Evolutionary conservation across 441 rosid genomes (phyloP).

Genomic region (Daphne laureola): DNA sequence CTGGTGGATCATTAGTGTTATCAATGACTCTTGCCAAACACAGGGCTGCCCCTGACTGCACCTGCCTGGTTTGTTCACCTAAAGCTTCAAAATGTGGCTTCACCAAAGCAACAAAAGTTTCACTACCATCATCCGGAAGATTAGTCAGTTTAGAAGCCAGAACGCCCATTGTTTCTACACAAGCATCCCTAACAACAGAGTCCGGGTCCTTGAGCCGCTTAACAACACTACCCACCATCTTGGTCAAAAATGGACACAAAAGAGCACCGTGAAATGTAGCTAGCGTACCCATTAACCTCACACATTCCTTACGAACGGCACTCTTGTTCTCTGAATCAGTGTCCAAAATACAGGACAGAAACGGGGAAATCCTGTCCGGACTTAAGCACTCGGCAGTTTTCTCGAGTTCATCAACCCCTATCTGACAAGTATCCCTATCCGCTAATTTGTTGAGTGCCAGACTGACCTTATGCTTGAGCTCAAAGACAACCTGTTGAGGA

Average conservation of each 20-base stretch:
- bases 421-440: slow-evolving; percentile 80
- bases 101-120: slow-evolving; percentile 51
- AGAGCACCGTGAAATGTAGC: slow-evolving; percentile 47
- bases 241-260: slow-evolving; percentile 40
- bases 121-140: slow-evolving; percentile 32
- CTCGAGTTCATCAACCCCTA: slow-evolving; percentile 78
- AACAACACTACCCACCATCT: slow-evolving; percentile 69
- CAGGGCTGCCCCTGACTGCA: slow-evolving; percentile 77
- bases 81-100: slow-evolving; percentile 85
- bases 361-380: slow-evolving; percentile 52
- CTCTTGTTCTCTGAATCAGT: slow-evolving; percentile 70
- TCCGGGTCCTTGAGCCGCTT: slow-evolving; percentile 88
- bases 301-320: slow-evolving; percentile 67
- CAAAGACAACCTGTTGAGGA: slow-evolving; percentile 43
- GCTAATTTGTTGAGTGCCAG: slow-evolving; percentile 75
- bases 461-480: slow-evolving; percentile 67
- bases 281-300: slow-evolving; percentile 58
- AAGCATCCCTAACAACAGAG: slow-evolving; percentile 82
- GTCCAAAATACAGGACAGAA: slow-evolving; percentile 69
- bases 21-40: slow-evolving; percentile 80
- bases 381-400: slow-evolving; percentile 49
- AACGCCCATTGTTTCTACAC: slow-evolving; percentile 68
- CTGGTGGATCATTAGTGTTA: slow-evolving; percentile 50
- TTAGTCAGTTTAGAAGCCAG: slow-evolving; percentile 49
- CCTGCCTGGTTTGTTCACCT: slow-evolving; percentile 85